Conservation (phyloP, 371 early-diverging fungal genomes). For the Mucor indicus region DNA sequence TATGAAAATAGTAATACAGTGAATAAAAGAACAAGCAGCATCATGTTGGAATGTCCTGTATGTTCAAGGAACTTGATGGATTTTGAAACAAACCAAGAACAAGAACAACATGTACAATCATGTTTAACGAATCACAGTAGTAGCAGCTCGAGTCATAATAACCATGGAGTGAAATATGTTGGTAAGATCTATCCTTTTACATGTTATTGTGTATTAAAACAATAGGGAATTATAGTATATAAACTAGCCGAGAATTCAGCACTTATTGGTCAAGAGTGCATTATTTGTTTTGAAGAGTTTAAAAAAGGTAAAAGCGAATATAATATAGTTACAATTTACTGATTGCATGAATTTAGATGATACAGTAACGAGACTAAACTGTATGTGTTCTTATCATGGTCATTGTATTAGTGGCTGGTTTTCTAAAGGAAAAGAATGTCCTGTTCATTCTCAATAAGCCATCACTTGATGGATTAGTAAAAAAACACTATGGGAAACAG, state of each 20-base stretch:
- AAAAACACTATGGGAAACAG: too few species aligned
- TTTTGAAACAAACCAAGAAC: conserved; percentile 44
- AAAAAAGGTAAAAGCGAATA: conserved; percentile 43
- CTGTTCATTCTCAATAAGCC: conserved; percentile 60
- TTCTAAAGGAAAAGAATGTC: conserved; percentile 67
- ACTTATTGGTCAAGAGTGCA: conserved; percentile 76
- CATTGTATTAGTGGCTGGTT: conserved; percentile 77
- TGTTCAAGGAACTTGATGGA: conserved; percentile 54
- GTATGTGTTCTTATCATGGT: conserved; percentile 84
- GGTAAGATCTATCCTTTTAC: conserved; percentile 48
- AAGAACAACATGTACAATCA: conserved; percentile 75
- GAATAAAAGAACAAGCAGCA: too few species aligned
- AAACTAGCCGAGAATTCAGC: conserved; percentile 56
- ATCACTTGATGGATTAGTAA: too few species aligned
- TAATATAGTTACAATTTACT: not conserved
- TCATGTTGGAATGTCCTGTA: conserved; percentile 79
- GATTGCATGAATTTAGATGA: conserved; percentile 39
- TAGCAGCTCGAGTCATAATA: conserved; percentile 19
- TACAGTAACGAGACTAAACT: conserved; percentile 79
- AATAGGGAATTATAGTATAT: conserved; percentile 36
- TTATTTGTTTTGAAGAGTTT: conserved; percentile 92
- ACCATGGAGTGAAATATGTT: conserved; percentile 59
- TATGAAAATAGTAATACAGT: not conserved
- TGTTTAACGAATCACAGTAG: conserved; percentile 70
- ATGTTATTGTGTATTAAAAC: too few species aligned